Conservation (phyloP, 108 stramenopile genomes). For the Cyclotella atomus region DNA sequence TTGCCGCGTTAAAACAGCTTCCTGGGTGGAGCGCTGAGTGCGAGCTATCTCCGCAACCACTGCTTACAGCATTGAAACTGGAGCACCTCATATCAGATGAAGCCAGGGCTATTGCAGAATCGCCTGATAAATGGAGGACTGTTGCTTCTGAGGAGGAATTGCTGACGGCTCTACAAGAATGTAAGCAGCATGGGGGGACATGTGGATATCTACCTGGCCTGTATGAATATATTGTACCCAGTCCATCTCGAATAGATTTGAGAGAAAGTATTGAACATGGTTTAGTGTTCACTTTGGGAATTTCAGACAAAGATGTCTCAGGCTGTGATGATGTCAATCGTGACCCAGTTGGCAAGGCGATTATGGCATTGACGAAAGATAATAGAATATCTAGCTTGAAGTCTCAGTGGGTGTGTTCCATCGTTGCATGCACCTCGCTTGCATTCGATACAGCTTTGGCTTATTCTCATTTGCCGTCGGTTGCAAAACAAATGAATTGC, state of each 20-base stretch:
- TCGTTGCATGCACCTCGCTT: slow-evolving; percentile 30
- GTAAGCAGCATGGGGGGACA: slow-evolving; percentile 15
- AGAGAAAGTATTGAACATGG: slow-evolving; percentile 37
- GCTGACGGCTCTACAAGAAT: slow-evolving; percentile 8
- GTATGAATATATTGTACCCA: slow-evolving; percentile 48
- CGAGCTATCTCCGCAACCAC: slow-evolving; percentile 6
- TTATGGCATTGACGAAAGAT: slow-evolving; percentile 38
- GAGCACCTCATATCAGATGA: slow-evolving; percentile 23
- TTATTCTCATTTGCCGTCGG: slow-evolving; percentile 36
- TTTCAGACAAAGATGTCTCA: slow-evolving; percentile 7
- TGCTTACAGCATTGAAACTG: slow-evolving; percentile 34
- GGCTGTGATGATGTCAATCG: slow-evolving; percentile 4
- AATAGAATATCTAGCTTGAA: slow-evolving; percentile 43
- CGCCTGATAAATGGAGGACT: slow-evolving; percentile 23
- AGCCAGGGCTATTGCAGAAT: slow-evolving; percentile 20
- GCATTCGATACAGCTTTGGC: slow-evolving; percentile 49
- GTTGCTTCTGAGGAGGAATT: slow-evolving; percentile 35
- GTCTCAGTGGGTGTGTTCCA: slow-evolving; percentile 53
- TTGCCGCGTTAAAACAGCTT: slow-evolving; percentile 20
- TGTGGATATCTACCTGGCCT: slow-evolving; percentile 47
- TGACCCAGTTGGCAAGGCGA: slow-evolving; percentile 15
- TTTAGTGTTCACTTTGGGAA: slow-evolving; percentile 27
- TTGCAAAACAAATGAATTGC: slow-evolving; percentile 24
- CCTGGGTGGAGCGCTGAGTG: slow-evolving; percentile 35
- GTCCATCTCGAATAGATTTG: slow-evolving; percentile 35